Conservation (phyloP, 176 grass and related monocot genomes). For the maize (Zea mays) region DNA sequence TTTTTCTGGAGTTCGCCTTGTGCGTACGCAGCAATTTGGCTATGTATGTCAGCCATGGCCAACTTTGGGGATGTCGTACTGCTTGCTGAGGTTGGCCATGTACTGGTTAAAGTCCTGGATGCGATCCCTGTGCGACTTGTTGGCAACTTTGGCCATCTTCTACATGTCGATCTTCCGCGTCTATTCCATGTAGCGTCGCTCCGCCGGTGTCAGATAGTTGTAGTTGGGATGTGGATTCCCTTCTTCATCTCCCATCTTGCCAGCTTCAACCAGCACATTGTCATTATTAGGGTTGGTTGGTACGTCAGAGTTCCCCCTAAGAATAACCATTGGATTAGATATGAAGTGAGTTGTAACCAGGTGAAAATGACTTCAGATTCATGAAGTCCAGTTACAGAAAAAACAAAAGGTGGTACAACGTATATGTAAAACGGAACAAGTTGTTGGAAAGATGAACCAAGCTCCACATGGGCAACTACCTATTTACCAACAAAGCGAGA, state of each 20-base stretch:
- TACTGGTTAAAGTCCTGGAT: too few relatives aligned
- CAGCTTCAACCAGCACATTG: too few relatives aligned
- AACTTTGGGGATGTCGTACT: too few relatives aligned
- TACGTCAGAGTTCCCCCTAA: constrained; percentile 52
- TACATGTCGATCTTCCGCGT: too few relatives aligned
- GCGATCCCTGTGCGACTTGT: too few relatives aligned
- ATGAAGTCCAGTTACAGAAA: background rate
- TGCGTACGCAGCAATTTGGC: background rate
- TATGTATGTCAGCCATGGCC: background rate
- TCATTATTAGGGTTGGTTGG: constrained; percentile 38
- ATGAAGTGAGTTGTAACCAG: background rate
- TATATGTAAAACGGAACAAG: background rate
- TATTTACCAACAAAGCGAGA: background rate
- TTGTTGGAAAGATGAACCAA: constrained; percentile 1
- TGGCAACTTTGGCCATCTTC: too few relatives aligned
- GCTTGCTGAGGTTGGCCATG: too few relatives aligned
- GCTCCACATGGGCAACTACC: background rate
- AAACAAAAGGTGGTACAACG: background rate
- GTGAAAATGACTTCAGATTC: constrained; percentile 12
- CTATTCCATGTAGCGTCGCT: too few relatives aligned
- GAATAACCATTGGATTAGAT: background rate
- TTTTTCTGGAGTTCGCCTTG: background rate
- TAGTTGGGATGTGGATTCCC: too few relatives aligned
- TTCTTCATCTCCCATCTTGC: too few relatives aligned
- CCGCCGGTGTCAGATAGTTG: too few relatives aligned